These are phyloP conservation scores for Beta vulgaris DNA, from an alignment of 148 eudicot species.

Conservation along the genomic window DNA sequence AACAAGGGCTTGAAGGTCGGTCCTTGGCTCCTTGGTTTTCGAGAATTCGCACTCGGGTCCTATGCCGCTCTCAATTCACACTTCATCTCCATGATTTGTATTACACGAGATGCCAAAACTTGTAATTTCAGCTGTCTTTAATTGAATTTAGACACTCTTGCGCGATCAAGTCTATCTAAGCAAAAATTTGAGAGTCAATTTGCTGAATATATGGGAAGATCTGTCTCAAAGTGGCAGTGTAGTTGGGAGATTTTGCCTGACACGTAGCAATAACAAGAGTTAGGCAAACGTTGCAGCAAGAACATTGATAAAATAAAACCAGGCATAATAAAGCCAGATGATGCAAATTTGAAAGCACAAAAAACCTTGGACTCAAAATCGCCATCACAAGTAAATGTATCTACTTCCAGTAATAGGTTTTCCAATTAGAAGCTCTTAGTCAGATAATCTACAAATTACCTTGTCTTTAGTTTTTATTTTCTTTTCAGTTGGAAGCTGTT, in stretches of 20 bases:
- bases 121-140: conserved; percentile 5
- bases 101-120: not conserved
- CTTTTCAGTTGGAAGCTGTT: not conserved
- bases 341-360: not conserved
- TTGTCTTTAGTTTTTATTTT: not conserved
- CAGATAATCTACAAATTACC: not conserved
- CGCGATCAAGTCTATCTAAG: conserved; percentile 24
- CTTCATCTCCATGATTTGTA: not conserved
- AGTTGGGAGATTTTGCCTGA: conserved; percentile 69
- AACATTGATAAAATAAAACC: not conserved
- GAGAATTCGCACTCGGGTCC: not conserved
- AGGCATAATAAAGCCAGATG: not conserved
- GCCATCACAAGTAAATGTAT: not conserved
- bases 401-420: not conserved
- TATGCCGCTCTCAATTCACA: not conserved
- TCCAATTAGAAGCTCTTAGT: not conserved
- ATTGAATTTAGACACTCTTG: conserved; percentile 1
- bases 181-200: conserved; percentile 72
- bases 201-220: conserved; percentile 80
- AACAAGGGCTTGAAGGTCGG: not conserved
- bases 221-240: conserved; percentile 52
- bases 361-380: not conserved
- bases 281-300: not conserved
- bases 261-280: conserved; percentile 10
- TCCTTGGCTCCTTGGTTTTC: not conserved